Evolutionary conservation across 169 alveolate species (phyloP), one percentile per base, ranked within the genome.

Genomic region (Theileria parva): DNA sequence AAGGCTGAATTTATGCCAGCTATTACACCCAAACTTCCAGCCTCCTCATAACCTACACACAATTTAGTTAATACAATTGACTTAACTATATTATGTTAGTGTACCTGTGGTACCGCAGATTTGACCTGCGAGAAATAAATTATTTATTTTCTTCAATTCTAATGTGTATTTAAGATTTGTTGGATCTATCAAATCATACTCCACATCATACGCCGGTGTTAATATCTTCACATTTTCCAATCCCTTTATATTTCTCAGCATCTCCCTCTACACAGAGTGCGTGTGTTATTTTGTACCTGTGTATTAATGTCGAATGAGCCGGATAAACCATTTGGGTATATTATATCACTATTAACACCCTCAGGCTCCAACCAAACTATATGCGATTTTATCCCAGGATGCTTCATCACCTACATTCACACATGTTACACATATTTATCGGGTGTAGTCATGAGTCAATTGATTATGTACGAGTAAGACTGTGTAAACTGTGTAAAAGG

Each of bases 321-420:
- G 30, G 95, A 88, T 30, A 96, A 66, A 8, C 98, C 98, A 66
- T 93, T 93, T 4, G 98, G 98, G 64, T 94, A 96, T 15, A 96
- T 83, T 34, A 96, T 68, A 28, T 81, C 77, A 53, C 93, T 77
- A 25, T 88, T 59, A 23, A 81, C 60, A 1, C 98, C 98, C 81
- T 96, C 98, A 3, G 97, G 97, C 84, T 96, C 98, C 27, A 96
- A 91, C 98, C 98, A 96, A 21, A 96, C 90, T n/a, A 89, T 83
- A 74, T 96, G 98, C 30, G 86, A 69, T 25, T 80, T 78, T 28
- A 90, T 92, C 17, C 91, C 88, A 11, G 97, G 89, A 79, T 94
- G 95, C 48, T 92, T 76, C 53, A 30, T 37, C 30, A 69, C 77
- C 77, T 69, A 23, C 30, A 44, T 34, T 55, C 37, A 32, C 37